Conservation (phyloP, 192 early-diverging fungal species). For the Gaertneriomyces sp. region DNA sequence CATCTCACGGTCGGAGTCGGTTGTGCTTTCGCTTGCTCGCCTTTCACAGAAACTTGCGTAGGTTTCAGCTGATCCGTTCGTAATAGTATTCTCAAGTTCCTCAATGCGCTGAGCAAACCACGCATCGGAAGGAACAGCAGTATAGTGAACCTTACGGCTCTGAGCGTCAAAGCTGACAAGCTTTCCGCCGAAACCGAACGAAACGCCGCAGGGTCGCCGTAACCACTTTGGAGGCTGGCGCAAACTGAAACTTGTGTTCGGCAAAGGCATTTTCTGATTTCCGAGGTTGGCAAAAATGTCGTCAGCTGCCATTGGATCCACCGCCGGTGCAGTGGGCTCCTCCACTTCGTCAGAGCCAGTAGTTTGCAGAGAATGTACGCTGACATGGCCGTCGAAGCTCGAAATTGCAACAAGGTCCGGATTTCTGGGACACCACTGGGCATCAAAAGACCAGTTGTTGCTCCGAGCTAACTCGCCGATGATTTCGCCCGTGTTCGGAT, state of each 20-base stretch:
- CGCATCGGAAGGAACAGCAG: slow-evolving; percentile 67
- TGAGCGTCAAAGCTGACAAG: slow-evolving; percentile 69
- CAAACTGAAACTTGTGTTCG: slow-evolving; percentile 32
- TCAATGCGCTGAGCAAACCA: slow-evolving; percentile 64
- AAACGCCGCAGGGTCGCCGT: slow-evolving; percentile 76
- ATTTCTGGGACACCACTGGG: slow-evolving; percentile 91
- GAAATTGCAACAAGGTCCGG: slow-evolving; percentile 85
- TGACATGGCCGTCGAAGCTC: slow-evolving; percentile 92
- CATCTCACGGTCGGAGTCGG: slow-evolving; percentile 42
- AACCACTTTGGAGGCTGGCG: slow-evolving; percentile 92
- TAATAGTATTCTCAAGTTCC: slow-evolving; percentile 69
- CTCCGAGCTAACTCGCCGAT: slow-evolving; percentile 85
- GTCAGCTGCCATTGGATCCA: slow-evolving; percentile 34
- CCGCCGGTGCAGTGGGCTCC: slow-evolving; percentile 27
- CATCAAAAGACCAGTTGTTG: slow-evolving; percentile 94
- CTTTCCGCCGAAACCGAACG: slow-evolving; percentile 89
- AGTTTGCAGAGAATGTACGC: slow-evolving; percentile 74
- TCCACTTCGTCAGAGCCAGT: slow-evolving; percentile 17
- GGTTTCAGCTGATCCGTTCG: slow-evolving; percentile 32
- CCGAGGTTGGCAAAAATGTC: slow-evolving; percentile 73
- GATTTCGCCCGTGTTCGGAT: slow-evolving; percentile 73
- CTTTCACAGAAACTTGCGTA: slow-evolving; percentile 39
- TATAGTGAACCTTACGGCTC: slow-evolving; percentile 51
- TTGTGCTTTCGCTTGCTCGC: slow-evolving; percentile 25
- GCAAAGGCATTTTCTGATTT: slow-evolving; percentile 9